Percentiles rank a stretch among this genome's conserved stretches.
phyloP scores from a whole-genome alignment of 2,329 filamentous ascomycete genomes.

The Xylariaceae sp. region DNA sequence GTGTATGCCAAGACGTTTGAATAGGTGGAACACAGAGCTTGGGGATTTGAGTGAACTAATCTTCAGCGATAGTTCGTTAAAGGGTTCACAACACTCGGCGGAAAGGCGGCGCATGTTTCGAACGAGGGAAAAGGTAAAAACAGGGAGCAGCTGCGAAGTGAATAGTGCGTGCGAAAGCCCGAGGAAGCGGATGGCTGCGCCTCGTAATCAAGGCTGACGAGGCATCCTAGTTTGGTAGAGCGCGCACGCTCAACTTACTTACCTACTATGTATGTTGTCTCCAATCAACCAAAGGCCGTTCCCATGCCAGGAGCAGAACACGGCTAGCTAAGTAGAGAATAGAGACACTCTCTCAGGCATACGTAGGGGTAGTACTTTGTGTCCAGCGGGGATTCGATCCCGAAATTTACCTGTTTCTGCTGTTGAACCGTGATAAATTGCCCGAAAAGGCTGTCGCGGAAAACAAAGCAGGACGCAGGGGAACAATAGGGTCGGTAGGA shows the following conservation, averaged over 20 bases:
- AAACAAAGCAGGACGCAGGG: no score
- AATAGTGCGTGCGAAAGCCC: conserved; percentile 19
- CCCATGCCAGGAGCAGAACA: no score
- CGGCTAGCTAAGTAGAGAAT: not conserved
- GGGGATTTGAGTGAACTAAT: no score
- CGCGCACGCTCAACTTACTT: conserved; percentile 7
- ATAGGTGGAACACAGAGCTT: no score
- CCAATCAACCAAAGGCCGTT: not conserved
- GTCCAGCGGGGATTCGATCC: not conserved
- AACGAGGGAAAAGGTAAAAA: conserved; percentile 5
- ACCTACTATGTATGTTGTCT: not conserved
- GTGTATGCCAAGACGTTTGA: not conserved
- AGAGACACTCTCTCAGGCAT: not conserved
- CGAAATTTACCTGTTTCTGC: not conserved
- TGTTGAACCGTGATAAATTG: not conserved
- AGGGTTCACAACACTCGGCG: not conserved
- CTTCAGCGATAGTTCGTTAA: not conserved
- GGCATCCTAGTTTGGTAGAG: conserved; percentile 23
- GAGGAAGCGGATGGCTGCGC: conserved; percentile 21
- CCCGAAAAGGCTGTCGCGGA: no score
- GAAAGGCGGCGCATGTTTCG: conserved; percentile 4
- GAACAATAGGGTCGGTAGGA: no score
- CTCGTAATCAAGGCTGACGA: conserved; percentile 30
- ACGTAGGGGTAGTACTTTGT: not conserved
- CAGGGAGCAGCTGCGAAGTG: conserved; percentile 8